Evolutionary conservation across 345 rosid genomes (phyloP).

Genomic region (Lepidium aucheri): DNA sequence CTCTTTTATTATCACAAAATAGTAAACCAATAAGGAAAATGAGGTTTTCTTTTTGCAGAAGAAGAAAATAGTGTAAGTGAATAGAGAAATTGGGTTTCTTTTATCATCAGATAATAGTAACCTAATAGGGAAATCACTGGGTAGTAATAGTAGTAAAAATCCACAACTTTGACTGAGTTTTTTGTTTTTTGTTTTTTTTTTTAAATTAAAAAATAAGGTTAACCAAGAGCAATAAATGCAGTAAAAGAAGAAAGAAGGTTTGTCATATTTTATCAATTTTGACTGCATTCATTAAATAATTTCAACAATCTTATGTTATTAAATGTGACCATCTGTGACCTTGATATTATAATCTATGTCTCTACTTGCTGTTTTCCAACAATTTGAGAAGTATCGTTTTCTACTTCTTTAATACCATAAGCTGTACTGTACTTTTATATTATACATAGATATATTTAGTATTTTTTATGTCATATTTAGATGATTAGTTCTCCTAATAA

Average conservation of each 20-base stretch:
- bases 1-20: slow-evolving; percentile 6
- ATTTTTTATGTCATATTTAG: slow-evolving; percentile 4
- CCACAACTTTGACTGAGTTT: slow-evolving; percentile 20
- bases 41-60: background rate
- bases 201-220: background rate
- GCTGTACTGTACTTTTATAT: slow-evolving; percentile 4
- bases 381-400: slow-evolving; percentile 18
- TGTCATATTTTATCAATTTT: background rate
- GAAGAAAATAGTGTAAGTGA: background rate
- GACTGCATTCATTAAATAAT: slow-evolving; percentile 20
- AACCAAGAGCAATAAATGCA: slow-evolving; percentile 18
- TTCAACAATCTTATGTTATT: slow-evolving; percentile 20
- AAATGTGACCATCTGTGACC: slow-evolving; percentile 16
- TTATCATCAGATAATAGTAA: slow-evolving; percentile 17
- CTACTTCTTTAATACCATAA: background rate
- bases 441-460: slow-evolving; percentile 1
- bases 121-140: slow-evolving; percentile 17
- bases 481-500: background rate
- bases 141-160: slow-evolving; percentile 9
- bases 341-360: background rate
- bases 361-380: slow-evolving; percentile 15
- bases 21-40: slow-evolving; percentile 7
- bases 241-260: no score
- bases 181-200: background rate
- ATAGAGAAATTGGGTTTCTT: background rate